Base-by-base conservation (phyloP, 2,329 filamentous ascomycete species). In the Diaporthe velutina region DNA sequence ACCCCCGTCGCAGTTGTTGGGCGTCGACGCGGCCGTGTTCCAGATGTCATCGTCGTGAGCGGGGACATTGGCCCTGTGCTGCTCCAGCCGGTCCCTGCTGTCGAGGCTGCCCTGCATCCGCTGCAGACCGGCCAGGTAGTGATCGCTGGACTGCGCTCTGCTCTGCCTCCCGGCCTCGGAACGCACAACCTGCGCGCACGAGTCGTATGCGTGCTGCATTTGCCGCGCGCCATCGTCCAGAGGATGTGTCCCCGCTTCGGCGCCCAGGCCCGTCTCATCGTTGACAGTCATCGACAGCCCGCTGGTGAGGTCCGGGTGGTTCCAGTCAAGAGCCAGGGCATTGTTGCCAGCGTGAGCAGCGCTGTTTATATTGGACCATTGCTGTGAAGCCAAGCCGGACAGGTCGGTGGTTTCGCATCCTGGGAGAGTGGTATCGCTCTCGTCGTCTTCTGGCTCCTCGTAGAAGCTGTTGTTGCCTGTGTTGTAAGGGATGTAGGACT, bases 401-500 rank as follows among this genome's bases (percentile, higher is more conserved):
- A 74, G 70, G 19, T 74, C 75, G 17, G 68, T 38, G 10, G 52
- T 42, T 2, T 74, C 75, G 30, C 70, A 61, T 19, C 75, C 75
- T n/a, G 68, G 73, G 7, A 76, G 54, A 6, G 75, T 76, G 9
- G 75, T 74, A n/a, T 76, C 75, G 48, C 75, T 76, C 45, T 74
- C 75, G 8, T 76, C 71, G 25, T 76, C 75, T 22, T 76, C 75
- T 4, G 67, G 73, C 54, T 71, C 74, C 35, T 76, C 73, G 30
- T 76, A 76, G 25, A 73, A 76, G 25, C 54, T 66, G 42, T 60
- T 58, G 33, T 73, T 68, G 12, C 52, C 66, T 40, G 73, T 73
- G 22, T 50, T 57, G 42, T 71, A 68, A 22, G 64, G 61, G 7
- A 84, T 76, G 75, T 83, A 84, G 7, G 80, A 52, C 33, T 79